Evolutionary conservation across 208 protist species (phyloP).

Genomic region (Phytomonas francai): DNA sequence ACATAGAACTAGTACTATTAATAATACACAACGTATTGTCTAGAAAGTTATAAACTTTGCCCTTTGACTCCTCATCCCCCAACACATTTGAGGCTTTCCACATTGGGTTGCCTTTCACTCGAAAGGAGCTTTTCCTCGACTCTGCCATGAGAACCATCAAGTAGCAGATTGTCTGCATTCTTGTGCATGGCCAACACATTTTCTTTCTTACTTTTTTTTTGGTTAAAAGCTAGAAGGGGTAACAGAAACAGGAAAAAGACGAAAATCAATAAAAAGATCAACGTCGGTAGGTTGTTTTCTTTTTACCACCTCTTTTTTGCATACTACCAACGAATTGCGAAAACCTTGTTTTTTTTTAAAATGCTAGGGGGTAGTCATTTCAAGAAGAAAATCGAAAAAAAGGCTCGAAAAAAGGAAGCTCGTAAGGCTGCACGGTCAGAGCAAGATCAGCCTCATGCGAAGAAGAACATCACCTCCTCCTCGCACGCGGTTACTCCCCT

Average conservation of each 20-base stretch:
- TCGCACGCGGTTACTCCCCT: too few species aligned
- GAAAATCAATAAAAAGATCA: slow-evolving; percentile 1
- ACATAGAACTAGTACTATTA: too few species aligned
- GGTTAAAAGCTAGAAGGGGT: background rate
- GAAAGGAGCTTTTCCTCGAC: too few species aligned
- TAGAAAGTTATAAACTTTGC: too few species aligned
- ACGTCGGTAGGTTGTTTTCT: background rate
- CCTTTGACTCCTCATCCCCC: background rate
- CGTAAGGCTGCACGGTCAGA: slow-evolving; percentile 21
- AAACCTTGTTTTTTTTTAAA: slow-evolving; percentile 1
- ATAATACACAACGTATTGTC: too few species aligned
- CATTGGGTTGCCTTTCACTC: too few species aligned
- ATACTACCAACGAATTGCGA: background rate
- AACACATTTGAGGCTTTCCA: too few species aligned
- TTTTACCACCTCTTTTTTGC: background rate
- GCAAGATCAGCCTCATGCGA: slow-evolving; percentile 1
- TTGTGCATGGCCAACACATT: background rate
- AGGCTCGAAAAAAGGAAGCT: slow-evolving; percentile 44
- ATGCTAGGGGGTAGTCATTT: slow-evolving; percentile 66
- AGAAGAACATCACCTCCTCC: background rate
- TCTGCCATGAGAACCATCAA: too few species aligned
- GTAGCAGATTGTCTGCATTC: too few species aligned
- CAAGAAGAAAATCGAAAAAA: slow-evolving; percentile 62
- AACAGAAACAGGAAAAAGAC: background rate
- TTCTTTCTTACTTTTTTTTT: slow-evolving; percentile 1